phyloP scores from a whole-genome alignment of 2,329 filamentous ascomycete species.

The Fusarium pseudoanthophilum region DNA sequence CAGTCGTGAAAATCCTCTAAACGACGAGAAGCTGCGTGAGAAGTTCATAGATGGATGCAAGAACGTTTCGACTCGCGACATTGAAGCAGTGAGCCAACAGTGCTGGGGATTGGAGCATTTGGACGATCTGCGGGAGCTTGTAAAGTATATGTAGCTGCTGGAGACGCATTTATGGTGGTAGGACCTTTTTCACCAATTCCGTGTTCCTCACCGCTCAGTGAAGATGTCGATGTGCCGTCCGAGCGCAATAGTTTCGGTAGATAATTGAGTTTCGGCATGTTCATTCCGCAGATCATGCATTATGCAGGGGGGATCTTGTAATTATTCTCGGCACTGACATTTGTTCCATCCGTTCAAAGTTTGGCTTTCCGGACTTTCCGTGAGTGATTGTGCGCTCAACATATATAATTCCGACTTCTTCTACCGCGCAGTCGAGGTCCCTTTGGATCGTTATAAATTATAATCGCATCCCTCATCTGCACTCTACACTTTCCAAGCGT shows the following conservation, averaged over 20 bases:
- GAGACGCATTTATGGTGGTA: not conserved
- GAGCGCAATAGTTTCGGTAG: not conserved
- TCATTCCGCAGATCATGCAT: not conserved
- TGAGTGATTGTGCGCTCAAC: fast-evolving
- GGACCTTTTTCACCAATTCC: not conserved
- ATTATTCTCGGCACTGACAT: fast-evolving
- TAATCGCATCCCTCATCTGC: not conserved
- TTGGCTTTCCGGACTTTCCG: not conserved
- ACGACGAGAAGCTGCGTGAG: not conserved
- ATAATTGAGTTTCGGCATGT: not conserved
- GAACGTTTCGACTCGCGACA: not conserved
- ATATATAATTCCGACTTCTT: not conserved
- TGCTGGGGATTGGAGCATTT: not conserved
- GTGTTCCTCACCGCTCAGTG: too few species aligned
- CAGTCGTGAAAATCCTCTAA: not conserved
- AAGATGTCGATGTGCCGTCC: not conserved
- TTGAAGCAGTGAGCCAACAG: not conserved
- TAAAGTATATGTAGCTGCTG: not conserved
- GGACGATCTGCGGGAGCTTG: not conserved
- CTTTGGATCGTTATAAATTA: too few species aligned
- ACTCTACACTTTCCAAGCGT: fast-evolving
- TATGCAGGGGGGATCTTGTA: fast-evolving
- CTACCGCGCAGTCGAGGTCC: too few species aligned
- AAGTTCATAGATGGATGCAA: not conserved
- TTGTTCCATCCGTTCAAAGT: too few species aligned